Evolutionary conservation across 768 basidiomycete genomes (phyloP).

Genomic region (Termitomyces sp.): DNA sequence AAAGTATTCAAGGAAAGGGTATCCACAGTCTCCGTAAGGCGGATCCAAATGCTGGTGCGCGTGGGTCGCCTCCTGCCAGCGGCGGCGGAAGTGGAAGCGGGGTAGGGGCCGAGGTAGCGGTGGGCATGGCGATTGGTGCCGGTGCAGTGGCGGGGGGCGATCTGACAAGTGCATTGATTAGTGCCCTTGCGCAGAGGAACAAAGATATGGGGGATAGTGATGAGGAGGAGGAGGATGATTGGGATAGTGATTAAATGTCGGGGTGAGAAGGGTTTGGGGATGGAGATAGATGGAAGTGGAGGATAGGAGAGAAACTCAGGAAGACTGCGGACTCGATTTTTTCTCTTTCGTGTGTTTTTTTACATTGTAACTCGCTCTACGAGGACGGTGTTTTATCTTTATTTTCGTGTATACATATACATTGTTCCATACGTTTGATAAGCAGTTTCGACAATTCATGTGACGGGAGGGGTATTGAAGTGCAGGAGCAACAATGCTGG

Average conservation of each 20-base stretch:
- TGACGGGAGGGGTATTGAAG: no score
- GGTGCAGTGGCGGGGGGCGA: conserved; percentile 55
- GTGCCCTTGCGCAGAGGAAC: conserved; percentile 75
- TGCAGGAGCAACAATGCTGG: no score
- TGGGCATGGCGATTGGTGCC: conserved; percentile 26
- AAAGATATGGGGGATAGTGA: conserved; percentile 40
- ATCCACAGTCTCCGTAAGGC: conserved; percentile 9
- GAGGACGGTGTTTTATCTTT: no score
- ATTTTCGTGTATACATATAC: no score
- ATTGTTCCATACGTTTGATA: no score
- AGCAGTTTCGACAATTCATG: no score
- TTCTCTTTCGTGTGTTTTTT: no score
- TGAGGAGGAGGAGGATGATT: conserved; percentile 44
- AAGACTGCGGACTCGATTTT: no score
- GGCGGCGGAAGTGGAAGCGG: conserved; percentile 20
- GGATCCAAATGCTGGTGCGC: conserved; percentile 1
- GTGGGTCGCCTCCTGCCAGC: neutral
- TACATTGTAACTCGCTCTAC: no score
- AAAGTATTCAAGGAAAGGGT: conserved; percentile 12
- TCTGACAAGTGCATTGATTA: conserved; percentile 69
- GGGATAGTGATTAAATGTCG: conserved; percentile 34
- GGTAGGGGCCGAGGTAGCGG: conserved; percentile 36
- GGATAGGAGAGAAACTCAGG: no score
- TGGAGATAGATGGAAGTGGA: no score
- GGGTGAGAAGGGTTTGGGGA: no score